Conservation (phyloP, 108 stramenopile species). For the Epipyxis sp. region DNA sequence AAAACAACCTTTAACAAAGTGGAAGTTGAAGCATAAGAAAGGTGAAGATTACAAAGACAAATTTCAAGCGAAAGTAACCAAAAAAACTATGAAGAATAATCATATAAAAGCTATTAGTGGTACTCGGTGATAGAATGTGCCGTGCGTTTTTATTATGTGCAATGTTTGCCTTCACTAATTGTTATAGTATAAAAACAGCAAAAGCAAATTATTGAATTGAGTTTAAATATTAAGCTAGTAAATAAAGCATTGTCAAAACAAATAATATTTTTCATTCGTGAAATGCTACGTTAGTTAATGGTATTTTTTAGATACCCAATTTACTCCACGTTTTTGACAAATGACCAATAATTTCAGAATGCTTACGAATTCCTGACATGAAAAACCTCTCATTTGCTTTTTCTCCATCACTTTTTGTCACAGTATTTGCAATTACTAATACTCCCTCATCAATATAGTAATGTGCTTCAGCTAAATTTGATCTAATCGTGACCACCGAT, state of each 20-base stretch:
- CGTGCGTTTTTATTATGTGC: too few relatives aligned
- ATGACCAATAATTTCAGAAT: neutral
- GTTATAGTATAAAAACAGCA: too few relatives aligned
- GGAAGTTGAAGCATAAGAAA: neutral
- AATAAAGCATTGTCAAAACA: too few relatives aligned
- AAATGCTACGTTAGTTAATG: too few relatives aligned
- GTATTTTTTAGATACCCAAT: neutral
- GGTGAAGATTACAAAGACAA: neutral
- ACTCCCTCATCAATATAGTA: neutral
- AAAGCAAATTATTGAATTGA: too few relatives aligned
- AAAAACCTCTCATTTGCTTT: slow-evolving; percentile 14
- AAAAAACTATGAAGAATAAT: neutral
- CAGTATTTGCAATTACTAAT: neutral
- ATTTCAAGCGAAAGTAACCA: neutral
- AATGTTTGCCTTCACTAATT: too few relatives aligned
- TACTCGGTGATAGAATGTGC: too few relatives aligned
- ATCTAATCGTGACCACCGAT: neutral
- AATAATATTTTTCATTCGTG: too few relatives aligned
- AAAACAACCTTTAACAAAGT: neutral
- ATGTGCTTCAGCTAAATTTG: neutral
- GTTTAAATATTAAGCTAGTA: too few relatives aligned
- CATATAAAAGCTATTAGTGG: too few relatives aligned
- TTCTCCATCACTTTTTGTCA: neutral
- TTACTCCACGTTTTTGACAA: neutral
- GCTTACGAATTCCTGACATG: neutral